Evolutionary conservation across 345 rosid species (phyloP).

Genomic region (Noccaea bulbosa): DNA sequence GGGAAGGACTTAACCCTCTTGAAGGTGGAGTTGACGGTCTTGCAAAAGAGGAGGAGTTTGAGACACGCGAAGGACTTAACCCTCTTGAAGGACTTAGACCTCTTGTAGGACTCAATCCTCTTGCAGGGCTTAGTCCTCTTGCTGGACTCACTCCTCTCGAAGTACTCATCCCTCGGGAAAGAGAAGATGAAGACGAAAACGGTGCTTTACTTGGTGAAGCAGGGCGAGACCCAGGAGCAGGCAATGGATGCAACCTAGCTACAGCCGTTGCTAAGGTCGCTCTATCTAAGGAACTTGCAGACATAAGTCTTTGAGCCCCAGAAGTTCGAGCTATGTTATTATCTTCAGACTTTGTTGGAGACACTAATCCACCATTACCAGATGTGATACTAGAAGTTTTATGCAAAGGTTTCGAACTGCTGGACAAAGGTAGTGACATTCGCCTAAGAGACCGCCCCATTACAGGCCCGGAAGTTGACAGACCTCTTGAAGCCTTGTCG

Average conservation of each 20-base stretch:
- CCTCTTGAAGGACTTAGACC: slow-evolving; percentile 65
- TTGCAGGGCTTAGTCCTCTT: slow-evolving; percentile 59
- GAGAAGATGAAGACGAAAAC: slow-evolving; percentile 48
- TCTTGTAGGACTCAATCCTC: slow-evolving; percentile 81
- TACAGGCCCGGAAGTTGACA: slow-evolving; percentile 50
- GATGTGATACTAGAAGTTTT: slow-evolving; percentile 64
- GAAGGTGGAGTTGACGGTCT: slow-evolving; percentile 81
- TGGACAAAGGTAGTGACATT: slow-evolving; percentile 51
- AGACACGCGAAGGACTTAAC: slow-evolving; percentile 55
- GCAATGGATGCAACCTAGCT: slow-evolving; percentile 60
- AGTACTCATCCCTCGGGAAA: slow-evolving; percentile 51
- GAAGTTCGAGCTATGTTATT: slow-evolving; percentile 47
- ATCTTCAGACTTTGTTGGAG: slow-evolving; percentile 55
- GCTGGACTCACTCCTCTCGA: slow-evolving; percentile 62
- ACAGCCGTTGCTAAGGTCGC: slow-evolving; percentile 47
- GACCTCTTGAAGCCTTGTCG: slow-evolving; percentile 53
- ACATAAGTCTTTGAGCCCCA: slow-evolving; percentile 52
- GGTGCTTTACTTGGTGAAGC: slow-evolving; percentile 73
- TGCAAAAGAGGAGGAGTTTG: slow-evolving; percentile 40
- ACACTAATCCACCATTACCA: slow-evolving; percentile 48
- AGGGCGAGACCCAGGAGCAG: slow-evolving; percentile 57
- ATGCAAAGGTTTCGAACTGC: slow-evolving; percentile 51
- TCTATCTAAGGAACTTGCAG: slow-evolving; percentile 59
- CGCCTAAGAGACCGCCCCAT: slow-evolving; percentile 60
- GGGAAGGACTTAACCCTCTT: slow-evolving; percentile 81